Base-by-base conservation (phyloP, 2,329 filamentous ascomycete genomes). In the Botrytis porri region DNA sequence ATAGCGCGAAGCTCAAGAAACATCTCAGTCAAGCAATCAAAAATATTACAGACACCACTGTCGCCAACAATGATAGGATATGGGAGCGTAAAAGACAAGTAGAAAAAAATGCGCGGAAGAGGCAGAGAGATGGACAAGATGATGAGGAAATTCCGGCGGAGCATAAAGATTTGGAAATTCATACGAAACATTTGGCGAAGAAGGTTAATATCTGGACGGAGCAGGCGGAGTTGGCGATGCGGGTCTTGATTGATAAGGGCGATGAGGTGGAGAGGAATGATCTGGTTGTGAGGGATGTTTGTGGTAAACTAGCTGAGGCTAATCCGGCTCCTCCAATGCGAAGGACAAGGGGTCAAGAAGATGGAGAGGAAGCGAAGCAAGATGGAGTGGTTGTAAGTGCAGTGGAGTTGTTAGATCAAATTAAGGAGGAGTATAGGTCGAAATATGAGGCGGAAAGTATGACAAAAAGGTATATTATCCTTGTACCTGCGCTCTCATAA, bases 181-280 rank as follows among this genome's bases (percentile, higher is more conserved):
- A 83, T 72, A 75, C 87, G 63, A 80, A 81, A 16, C 37, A 84
- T 71, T 74, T 84, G 25, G 82, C 84, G 72, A 80, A 82, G 32
- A 83, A 84, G 72, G 87, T 89, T 3, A 82, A 85, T 25, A 80
- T 81, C 5, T 82, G 88, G 76, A 91, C 88, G 1, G 80, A 81
- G 41, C 83, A 84, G 69, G 83, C 91, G 78, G 90, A 92, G 76
- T 83, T 85, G 78, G 84, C 83, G 63, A 85, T 91, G 78, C 84
- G 89, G 25, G 82, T 84, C 20, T 80, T 88, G 66, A 86, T 92
- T 73, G 90, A 92, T 80, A 83, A 84, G 14, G 83, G 86, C 73
- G 81, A 84, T 14, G 84, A 83, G 73, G 79, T 88, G 22, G 80
- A 73, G 22, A 78, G 79, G 74, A 75, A 79, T 35, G 74, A 77